phyloP scores from a whole-genome alignment of 441 rosid genomes.

The Adansonia grandidieri region DNA sequence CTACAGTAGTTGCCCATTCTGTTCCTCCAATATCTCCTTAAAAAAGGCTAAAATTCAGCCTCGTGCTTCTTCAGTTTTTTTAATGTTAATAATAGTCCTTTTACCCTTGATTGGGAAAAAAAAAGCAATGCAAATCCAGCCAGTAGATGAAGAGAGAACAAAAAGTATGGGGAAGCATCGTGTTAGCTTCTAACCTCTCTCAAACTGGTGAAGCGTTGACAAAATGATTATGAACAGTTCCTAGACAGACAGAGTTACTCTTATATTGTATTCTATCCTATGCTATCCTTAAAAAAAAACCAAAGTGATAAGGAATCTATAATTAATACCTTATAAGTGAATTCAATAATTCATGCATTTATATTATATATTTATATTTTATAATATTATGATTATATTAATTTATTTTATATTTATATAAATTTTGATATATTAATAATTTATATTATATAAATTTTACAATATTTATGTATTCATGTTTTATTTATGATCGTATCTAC shows the following conservation, averaged over 20 bases:
- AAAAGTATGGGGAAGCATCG: constrained; percentile 41
- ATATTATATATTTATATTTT: too few species aligned
- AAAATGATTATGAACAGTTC: constrained; percentile 26
- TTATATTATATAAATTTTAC: too few species aligned
- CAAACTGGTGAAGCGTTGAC: constrained; percentile 38
- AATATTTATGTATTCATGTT: too few species aligned
- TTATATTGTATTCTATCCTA: constrained; percentile 29
- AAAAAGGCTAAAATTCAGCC: constrained; percentile 54
- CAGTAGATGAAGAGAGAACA: constrained; percentile 24
- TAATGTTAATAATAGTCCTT: constrained; percentile 16
- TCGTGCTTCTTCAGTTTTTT: constrained; percentile 45
- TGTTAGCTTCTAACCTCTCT: constrained; percentile 32
- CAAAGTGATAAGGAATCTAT: constrained; percentile 9
- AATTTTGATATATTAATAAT: too few species aligned
- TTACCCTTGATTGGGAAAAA: not conserved
- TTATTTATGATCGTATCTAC: too few species aligned
- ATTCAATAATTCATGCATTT: not conserved
- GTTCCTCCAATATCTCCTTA: constrained; percentile 44
- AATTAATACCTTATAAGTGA: constrained; percentile 16
- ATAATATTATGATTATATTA: too few species aligned
- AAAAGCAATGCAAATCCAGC: not conserved
- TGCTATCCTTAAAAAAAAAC: constrained; percentile 27
- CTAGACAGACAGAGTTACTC: constrained; percentile 41
- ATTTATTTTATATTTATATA: too few species aligned
- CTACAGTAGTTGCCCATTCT: constrained; percentile 33